These are phyloP conservation scores for Elaeagnus macrophylla DNA, from an alignment of 306 rosid genomes.

Conservation along the genomic window DNA sequence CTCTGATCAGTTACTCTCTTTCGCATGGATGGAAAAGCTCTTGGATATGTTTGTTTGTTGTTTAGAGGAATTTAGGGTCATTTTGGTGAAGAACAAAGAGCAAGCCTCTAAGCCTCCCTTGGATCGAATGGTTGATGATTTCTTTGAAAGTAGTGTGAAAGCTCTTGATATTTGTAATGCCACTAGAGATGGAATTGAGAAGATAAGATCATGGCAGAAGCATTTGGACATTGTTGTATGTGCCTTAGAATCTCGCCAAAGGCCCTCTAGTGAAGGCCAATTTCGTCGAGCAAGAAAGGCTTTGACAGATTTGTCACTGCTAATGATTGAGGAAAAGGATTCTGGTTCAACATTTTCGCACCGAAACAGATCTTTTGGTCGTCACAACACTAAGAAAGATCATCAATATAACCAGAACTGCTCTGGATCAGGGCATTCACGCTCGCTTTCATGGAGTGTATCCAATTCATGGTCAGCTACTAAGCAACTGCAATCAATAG, in stretches of 20 bases:
- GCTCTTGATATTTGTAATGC: conserved; percentile 81
- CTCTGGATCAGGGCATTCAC: conserved; percentile 43
- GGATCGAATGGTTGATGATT: conserved; percentile 49
- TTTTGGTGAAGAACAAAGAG: conserved; percentile 44
- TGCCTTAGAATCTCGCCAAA: conserved; percentile 55
- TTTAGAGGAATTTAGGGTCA: conserved; percentile 48
- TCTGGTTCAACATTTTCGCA: conserved; percentile 54
- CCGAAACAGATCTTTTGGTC: conserved; percentile 66
- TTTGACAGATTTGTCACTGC: conserved; percentile 56
- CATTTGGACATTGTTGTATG: conserved; percentile 59
- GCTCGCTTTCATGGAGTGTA: conserved; percentile 96
- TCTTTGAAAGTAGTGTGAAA: conserved; percentile 64
- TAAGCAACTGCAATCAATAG: conserved; percentile 79
- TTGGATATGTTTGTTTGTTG: conserved; percentile 41
- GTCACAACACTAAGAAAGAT: conserved; percentile 54
- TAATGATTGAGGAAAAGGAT: conserved; percentile 64
- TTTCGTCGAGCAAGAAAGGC: conserved; percentile 78
- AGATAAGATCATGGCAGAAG: conserved; percentile 54
- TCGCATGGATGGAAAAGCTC: conserved; percentile 58
- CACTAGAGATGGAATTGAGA: conserved; percentile 59
- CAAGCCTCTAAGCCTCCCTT: conserved; percentile 47
- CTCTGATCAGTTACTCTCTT: conserved; percentile 58
- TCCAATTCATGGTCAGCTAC: conserved; percentile 90
- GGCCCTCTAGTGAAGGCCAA: conserved; percentile 65
- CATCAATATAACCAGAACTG: conserved; percentile 20